A percentile compares a stretch with the other conserved stretches of the same genome.
phyloP scores from a whole-genome alignment of 2,329 filamentous ascomycete genomes.

The Calonectria pauciramosa region DNA sequence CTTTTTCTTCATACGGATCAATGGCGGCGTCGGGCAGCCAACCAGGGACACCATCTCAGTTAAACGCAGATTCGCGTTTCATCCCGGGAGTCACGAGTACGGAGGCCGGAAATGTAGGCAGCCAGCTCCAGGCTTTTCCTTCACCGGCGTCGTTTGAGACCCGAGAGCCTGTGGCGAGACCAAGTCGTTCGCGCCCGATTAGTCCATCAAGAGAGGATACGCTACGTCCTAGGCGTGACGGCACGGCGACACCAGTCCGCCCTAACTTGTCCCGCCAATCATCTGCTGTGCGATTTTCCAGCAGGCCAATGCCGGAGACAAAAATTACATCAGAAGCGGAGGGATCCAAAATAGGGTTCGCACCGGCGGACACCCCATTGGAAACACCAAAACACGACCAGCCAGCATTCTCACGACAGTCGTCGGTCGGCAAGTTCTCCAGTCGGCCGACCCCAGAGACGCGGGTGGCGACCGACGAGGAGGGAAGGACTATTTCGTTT shows the following conservation, averaged over 20 bases:
- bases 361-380: slow-evolving; percentile 47
- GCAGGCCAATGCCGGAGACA: slow-evolving; percentile 79
- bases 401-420: slow-evolving; percentile 56
- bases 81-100: slow-evolving; percentile 24
- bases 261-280: slow-evolving; percentile 67
- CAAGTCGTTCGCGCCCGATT: slow-evolving; percentile 38
- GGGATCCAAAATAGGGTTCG: slow-evolving; percentile 77
- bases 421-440: slow-evolving; percentile 70
- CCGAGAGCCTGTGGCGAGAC: slow-evolving; percentile 14
- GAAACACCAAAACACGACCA: slow-evolving; percentile 50
- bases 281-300: slow-evolving; percentile 75
- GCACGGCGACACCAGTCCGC: slow-evolving; percentile 48
- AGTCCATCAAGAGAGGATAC: slow-evolving; percentile 43
- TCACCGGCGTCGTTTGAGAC: slow-evolving; percentile 34
- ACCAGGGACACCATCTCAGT: slow-evolving; percentile 26
- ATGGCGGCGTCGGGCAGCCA: slow-evolving; percentile 46
- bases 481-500: slow-evolving; percentile 75
- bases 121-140: slow-evolving; percentile 41
- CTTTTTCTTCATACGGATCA: slow-evolving; percentile 49
- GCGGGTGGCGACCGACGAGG: slow-evolving; percentile 65
- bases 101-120: slow-evolving; percentile 14
- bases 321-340: slow-evolving; percentile 75
- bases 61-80: slow-evolving; percentile 21
- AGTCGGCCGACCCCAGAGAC: slow-evolving; percentile 75
- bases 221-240: slow-evolving; percentile 39